Base-by-base conservation (phyloP, 2,329 filamentous ascomycete genomes). In the Ceratocystis cacaofunesta region DNA sequence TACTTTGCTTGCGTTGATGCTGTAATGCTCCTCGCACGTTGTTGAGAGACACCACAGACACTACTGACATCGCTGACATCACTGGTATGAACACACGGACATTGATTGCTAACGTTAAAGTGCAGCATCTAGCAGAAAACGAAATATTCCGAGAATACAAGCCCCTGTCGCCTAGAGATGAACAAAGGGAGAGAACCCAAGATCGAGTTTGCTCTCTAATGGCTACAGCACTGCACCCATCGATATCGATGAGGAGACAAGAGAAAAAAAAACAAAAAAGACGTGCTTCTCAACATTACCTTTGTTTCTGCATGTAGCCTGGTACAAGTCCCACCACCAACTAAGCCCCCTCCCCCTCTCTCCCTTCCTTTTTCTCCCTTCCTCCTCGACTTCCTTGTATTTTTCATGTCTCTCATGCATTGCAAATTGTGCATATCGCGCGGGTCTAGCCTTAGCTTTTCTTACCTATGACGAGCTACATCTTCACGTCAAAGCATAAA, bases 381-480 rank as follows among this genome's bases (percentile, higher is more conserved):
- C 28, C 52, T 57, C 25, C 52, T 32, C 22, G 22, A 17, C 55
- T 36, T 12, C 28, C 28, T 58, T 6, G 8, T 22, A 57, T 30
- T 30, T 32, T 17, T 12, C 10, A 12, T 30, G 3, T 36, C 55
- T 32, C 55, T 58, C 32, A 41, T 41, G 36, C 36, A 41, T 10
- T 15, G 36, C 12, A 41, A 15, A 41, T 12, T 41, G 36, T 41
- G 36, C 22, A 58, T 58, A 12, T 36, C 6, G 55, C 19, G 52
- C 52, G 19, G 52, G 52, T 17, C 52, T 30, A 30, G 52, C 48
- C 48, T 36, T n/a, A 17, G 55, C 55, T 15, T 41, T 41, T 41
- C 30, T 36, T n/a, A 30, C 55, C 55, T 58, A 58, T 58, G 55
- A 58, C 55, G 55, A 58, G 55, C 30, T 25, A 58, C 55, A 58